Evolutionary conservation across 1,139 yeast genomes (phyloP).

Genomic region (Nakaseomyces glabratus): DNA sequence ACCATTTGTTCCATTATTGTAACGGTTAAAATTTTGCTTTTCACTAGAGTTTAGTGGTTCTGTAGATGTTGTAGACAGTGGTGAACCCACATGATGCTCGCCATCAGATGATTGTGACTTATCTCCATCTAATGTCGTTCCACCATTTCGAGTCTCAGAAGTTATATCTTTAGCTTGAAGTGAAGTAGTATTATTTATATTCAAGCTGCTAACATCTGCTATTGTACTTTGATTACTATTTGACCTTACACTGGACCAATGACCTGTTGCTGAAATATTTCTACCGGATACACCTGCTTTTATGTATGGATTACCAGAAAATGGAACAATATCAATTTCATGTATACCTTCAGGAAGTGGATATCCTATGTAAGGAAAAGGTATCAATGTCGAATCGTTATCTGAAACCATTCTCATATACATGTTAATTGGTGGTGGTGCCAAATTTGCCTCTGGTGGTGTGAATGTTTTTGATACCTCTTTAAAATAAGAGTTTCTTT

Average conservation of each 20-base stretch:
- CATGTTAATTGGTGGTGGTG: constrained; percentile 68
- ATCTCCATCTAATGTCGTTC: too few species aligned
- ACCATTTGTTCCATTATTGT: too few species aligned
- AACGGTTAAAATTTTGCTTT: too few species aligned
- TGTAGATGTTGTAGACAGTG: too few species aligned
- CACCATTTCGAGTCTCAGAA: too few species aligned
- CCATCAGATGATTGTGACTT: too few species aligned
- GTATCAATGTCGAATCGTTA: constrained; percentile 3
- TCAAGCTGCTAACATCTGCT: constrained; percentile 12
- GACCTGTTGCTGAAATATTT: too few species aligned
- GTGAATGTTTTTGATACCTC: constrained; percentile 21
- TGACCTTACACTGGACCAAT: neutral
- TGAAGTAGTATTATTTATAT: constrained; percentile 9
- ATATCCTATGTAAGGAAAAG: neutral
- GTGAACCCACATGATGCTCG: too few species aligned
- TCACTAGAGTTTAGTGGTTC: too few species aligned
- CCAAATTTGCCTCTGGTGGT: constrained; percentile 43
- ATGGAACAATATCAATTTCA: constrained; percentile 7
- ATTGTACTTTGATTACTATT: constrained; percentile 13
- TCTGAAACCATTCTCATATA: constrained; percentile 33
- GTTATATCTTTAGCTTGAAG: too few species aligned
- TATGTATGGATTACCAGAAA: too few species aligned
- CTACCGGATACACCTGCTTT: too few species aligned
- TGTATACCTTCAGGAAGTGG: constrained; percentile 1
- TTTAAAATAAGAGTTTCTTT: constrained; percentile 15